Evolutionary conservation across 192 early-diverging fungal species (phyloP).

Genomic region (Hyaloraphidium curvatum): DNA sequence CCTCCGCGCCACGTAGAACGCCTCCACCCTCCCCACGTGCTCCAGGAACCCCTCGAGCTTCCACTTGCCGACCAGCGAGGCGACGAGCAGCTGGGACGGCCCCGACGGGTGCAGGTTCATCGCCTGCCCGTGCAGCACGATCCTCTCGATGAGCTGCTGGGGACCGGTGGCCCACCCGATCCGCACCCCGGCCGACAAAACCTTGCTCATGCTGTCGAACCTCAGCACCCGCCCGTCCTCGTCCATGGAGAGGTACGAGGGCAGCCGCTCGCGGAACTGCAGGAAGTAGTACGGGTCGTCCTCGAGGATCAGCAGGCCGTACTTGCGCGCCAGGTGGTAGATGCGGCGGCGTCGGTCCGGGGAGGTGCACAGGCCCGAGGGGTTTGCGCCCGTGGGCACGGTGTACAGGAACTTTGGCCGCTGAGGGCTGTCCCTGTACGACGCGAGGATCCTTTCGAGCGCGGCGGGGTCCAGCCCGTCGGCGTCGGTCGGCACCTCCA

Average conservation of each 20-base stretch:
- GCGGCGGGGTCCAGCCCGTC: constrained; percentile 41
- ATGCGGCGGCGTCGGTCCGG: constrained; percentile 54
- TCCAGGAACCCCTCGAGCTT: constrained; percentile 56
- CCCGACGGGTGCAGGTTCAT: constrained; percentile 70
- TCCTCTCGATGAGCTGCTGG: constrained; percentile 47
- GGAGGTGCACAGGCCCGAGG: constrained; percentile 66
- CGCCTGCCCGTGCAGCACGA: constrained; percentile 63
- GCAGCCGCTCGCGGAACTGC: constrained; percentile 21
- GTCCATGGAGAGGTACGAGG: constrained; percentile 79
- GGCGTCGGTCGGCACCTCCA: constrained; percentile 31
- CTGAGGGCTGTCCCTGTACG: constrained; percentile 18
- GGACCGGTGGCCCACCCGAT: constrained; percentile 55
- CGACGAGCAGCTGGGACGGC: constrained; percentile 56
- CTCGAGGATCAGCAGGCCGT: constrained; percentile 72
- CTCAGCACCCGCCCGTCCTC: constrained; percentile 71
- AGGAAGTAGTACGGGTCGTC: constrained; percentile 21
- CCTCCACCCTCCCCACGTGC: constrained; percentile 44
- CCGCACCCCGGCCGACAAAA: constrained; percentile 71
- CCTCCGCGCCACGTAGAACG: constrained; percentile 52
- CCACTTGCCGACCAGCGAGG: constrained; percentile 53
- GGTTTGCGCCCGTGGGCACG: constrained; percentile 77
- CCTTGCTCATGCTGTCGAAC: constrained; percentile 83
- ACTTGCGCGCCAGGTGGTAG: constrained; percentile 52
- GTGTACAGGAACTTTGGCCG: constrained; percentile 39
- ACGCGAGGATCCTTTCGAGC: constrained; percentile 25